Conservation (phyloP, 306 rosid species). For the Sicyos baderoa region DNA sequence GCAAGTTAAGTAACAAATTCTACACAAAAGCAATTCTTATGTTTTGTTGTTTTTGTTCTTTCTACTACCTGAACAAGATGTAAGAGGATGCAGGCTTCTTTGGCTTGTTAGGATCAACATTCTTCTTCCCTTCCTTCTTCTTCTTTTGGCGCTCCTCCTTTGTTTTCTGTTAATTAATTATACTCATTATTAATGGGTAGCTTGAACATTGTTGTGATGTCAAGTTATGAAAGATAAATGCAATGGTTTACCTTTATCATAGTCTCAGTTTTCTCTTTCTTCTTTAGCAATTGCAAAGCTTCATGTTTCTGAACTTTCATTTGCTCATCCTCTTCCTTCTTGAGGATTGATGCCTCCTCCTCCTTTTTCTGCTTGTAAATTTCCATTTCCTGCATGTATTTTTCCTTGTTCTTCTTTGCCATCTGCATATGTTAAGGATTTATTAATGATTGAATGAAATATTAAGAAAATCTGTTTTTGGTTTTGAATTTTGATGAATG, state of each 20-base stretch:
- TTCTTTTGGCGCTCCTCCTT: conserved; percentile 55
- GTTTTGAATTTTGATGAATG: neutral
- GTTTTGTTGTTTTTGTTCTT: neutral
- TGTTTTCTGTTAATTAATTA: conserved; percentile 39
- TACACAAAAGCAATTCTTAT: neutral
- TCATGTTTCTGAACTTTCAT: conserved; percentile 82
- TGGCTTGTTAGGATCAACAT: conserved; percentile 73
- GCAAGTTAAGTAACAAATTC: neutral
- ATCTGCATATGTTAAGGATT: conserved; percentile 28
- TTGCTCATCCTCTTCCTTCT: conserved; percentile 68
- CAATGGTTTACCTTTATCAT: conserved; percentile 49
- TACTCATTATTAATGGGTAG: neutral
- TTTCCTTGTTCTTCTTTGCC: conserved; percentile 76
- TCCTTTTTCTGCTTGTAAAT: conserved; percentile 64
- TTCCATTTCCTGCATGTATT: conserved; percentile 60
- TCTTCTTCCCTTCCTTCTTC: conserved; percentile 56
- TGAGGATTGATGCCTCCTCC: conserved; percentile 53
- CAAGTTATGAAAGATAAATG: neutral
- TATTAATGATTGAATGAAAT: neutral
- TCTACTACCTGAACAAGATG: conserved; percentile 49
- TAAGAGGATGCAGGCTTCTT: conserved; percentile 78
- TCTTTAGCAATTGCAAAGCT: conserved; percentile 69
- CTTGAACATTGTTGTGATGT: neutral
- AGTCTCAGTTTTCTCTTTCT: conserved; percentile 82
- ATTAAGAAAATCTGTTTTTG: neutral